Evolutionary conservation across 441 rosid species (phyloP).

Genomic region (Arabidopsis hybrid): DNA sequence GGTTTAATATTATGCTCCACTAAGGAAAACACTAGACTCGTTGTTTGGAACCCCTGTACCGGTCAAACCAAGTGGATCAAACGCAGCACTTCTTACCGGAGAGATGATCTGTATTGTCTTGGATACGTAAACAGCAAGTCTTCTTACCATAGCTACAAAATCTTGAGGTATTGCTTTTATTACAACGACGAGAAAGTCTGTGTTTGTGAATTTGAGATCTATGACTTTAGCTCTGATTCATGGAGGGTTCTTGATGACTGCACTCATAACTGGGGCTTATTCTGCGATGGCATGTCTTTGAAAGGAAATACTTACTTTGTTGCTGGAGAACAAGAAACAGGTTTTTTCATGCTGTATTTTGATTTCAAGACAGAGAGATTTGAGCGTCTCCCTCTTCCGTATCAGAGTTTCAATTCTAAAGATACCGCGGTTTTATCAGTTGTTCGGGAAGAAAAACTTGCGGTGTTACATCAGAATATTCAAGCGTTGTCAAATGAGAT

Average conservation of each 20-base stretch:
- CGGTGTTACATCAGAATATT: not conserved
- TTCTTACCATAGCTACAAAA: not conserved
- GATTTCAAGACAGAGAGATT: conserved; percentile 4
- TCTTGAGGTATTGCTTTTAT: not conserved
- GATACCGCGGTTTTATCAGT: not conserved
- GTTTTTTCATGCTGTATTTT: not conserved
- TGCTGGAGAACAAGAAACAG: not conserved
- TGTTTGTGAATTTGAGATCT: not conserved
- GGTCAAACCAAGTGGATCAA: conserved; percentile 14
- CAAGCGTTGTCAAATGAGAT: not conserved
- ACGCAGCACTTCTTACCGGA: not conserved
- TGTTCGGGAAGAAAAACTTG: not conserved
- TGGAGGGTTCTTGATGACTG: conserved; percentile 6
- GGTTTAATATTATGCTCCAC: conserved; percentile 5
- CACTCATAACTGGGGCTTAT: not conserved
- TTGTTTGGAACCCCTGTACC: conserved; percentile 25
- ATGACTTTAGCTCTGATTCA: conserved; percentile 24
- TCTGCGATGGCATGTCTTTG: not conserved
- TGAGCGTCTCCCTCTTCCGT: conserved; percentile 6
- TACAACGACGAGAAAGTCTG: not conserved
- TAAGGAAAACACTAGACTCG: not conserved
- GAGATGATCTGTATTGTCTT: not conserved
- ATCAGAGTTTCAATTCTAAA: not conserved
- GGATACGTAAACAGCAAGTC: conserved; percentile 4
- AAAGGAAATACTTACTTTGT: conserved; percentile 8